Evolutionary conservation across 305 asterid species (phyloP), one percentile per base, ranked within the genome.

Genomic region (Fraxinus greggii): DNA sequence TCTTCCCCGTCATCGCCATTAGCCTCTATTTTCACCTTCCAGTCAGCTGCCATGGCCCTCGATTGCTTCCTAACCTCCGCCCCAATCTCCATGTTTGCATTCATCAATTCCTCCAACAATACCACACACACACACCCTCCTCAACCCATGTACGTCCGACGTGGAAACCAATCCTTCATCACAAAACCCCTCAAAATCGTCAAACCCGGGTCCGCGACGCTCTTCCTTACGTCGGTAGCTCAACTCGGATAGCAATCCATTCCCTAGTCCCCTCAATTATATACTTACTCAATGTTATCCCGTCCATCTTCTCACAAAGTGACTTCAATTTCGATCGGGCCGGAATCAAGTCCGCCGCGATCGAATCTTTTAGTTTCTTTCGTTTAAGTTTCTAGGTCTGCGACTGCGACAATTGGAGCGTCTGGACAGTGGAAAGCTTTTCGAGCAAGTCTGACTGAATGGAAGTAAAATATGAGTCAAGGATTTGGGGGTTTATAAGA

Each of bases 21-120:
- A 9, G 76, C 79, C 65, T 35, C 86, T 76, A 88, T 84, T 77
- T 83, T 87, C 74, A 1, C 85, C 86, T 84, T 84, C 93, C 93
- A 90, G 75, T 84, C 89, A 8, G n/a, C 75, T 12, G 88, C 92
- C 6, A 88, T 32, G 12, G 77, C 84, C 82, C 59, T 61, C 0
- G 95, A 95, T 72, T 86, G 87, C 23, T 84, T 83, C 86, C 79
- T 84, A 10, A 77, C 89, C 86, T 83, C 91, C 26, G 59, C 80
- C 69, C 81, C 73, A 67, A 91, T 82, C 86, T 85, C 91, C 81
- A 88, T 73, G 61, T 75, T 91, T 10, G 84, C 83, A 85, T 85
- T 85, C 88, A 81, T 70, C 87, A 92, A 80, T 81, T 89, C 92
- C 89, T 92, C 94, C 86, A 91, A 73, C 87, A 92, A 80, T 72